These are phyloP conservation scores for Plasmodium malariae DNA, from an alignment of 169 alveolate genomes.

Conservation along the genomic window DNA sequence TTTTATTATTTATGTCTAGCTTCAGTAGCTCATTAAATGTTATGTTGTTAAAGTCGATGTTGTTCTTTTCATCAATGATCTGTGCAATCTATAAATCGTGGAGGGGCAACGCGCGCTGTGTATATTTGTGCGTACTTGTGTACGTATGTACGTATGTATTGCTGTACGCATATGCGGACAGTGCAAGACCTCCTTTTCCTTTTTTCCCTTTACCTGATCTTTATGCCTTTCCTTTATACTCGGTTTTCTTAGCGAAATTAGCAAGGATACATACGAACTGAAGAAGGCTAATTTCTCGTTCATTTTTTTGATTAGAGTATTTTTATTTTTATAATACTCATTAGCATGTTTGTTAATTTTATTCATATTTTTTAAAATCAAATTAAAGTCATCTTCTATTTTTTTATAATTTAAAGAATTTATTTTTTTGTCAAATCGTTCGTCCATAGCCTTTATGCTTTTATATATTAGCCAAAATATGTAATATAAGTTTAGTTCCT, in stretches of 20 bases:
- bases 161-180: background rate
- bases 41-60: slow-evolving; percentile 66
- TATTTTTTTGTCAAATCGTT: slow-evolving; percentile 67
- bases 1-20: slow-evolving; percentile 56
- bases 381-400: slow-evolving; percentile 74
- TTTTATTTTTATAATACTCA: slow-evolving; percentile 65
- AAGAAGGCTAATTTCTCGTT: slow-evolving; percentile 49
- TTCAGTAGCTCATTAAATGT: slow-evolving; percentile 65
- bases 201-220: slow-evolving; percentile 43
- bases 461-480: slow-evolving; percentile 65
- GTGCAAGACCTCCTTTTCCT: background rate
- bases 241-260: slow-evolving; percentile 71
- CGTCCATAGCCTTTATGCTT: slow-evolving; percentile 74
- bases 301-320: slow-evolving; percentile 65
- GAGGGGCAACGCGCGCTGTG: background rate
- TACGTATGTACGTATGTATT: background rate
- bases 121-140: background rate
- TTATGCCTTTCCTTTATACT: slow-evolving; percentile 72
- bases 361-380: slow-evolving; percentile 73
- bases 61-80: slow-evolving; percentile 57
- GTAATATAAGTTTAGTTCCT: slow-evolving; percentile 67
- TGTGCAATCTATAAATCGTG: slow-evolving; percentile 35
- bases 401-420: slow-evolving; percentile 63
- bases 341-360: slow-evolving; percentile 75
- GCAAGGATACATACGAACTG: slow-evolving; percentile 67